Evolutionary conservation across 306 rosid species (phyloP), one percentile per base, ranked within the genome.

Genomic region (Dryas drummondii): DNA sequence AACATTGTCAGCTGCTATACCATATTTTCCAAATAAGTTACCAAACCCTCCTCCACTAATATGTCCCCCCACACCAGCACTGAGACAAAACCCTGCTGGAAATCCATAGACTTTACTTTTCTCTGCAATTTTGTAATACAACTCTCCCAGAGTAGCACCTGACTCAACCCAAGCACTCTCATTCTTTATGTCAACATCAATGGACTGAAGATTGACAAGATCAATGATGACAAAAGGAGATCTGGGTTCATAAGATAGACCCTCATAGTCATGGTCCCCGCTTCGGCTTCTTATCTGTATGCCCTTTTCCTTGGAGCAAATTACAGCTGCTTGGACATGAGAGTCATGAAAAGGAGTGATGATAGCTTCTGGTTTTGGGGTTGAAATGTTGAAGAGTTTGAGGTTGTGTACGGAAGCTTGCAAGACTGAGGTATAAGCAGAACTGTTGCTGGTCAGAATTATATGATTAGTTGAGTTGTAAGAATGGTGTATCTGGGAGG

Each of bases 11-110:
- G 78, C 91, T 0, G 85, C 88, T 3, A 90, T 87, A 3, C 98
- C 96, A 73, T 79, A 86, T 72, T 87, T 87, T 74, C 98, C 83
- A 85, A 88, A 74, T 84, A 88, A 53, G 10, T 83, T 55, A 19
- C 98, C 98, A 53, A 85, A 90, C 4, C 90, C 97, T 4, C 97
- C 97, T 5, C 98, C 97, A 2, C 91, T 88, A 0, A 90, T 77
- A 17, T 84, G 96, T 11, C 97, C 96, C 1, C 96, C 94, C 12
- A 85, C 65, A 0, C 96, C 96, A 19, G 90, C 72, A 2, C 52
- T 78, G 9, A 93, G 85, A 73, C 94, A 90, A 55, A 80, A 59
- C 6, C 94, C 92, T 5, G 92, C 98, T 12, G 94, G 96, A 76
- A 90, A 92, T 48, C 90, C 92, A 49, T 82, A 84, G 6, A 71